Conservation (phyloP, 192 early-diverging fungal species). For the Backusella psychrophila region DNA sequence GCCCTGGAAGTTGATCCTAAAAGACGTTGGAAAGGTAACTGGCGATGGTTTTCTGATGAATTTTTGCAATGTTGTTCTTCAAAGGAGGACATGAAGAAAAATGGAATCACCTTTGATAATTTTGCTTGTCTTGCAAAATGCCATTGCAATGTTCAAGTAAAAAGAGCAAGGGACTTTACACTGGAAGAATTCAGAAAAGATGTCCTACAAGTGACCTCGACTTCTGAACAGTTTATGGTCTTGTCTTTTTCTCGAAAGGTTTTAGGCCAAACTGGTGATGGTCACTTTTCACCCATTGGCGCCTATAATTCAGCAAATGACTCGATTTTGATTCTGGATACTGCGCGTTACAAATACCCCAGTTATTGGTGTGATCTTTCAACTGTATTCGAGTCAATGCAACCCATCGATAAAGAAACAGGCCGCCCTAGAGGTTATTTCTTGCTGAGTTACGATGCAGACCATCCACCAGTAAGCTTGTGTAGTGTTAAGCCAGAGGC, state of each 20-base stretch:
- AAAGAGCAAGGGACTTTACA: conserved; percentile 62
- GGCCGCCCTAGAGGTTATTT: conserved; percentile 85
- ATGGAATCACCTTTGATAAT: conserved; percentile 89
- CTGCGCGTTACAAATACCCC: conserved; percentile 91
- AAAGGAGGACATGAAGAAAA: conserved; percentile 70
- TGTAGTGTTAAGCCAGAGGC: conserved; percentile 30
- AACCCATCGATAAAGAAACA: conserved; percentile 80
- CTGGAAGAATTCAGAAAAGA: conserved; percentile 81
- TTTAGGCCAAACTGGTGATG: conserved; percentile 90
- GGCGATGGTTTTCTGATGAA: conserved; percentile 85
- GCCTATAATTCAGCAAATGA: conserved; percentile 73
- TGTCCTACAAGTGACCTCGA: conserved; percentile 61
- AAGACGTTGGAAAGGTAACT: conserved; percentile 89
- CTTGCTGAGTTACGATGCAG: conserved; percentile 53
- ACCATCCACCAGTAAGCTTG: conserved; percentile 35
- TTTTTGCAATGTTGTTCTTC: conserved; percentile 68
- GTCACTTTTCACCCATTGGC: conserved; percentile 91
- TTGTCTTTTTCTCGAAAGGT: conserved; percentile 77
- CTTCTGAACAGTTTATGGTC: conserved; percentile 82
- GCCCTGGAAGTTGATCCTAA: conserved; percentile 89
- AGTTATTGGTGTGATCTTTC: conserved; percentile 78
- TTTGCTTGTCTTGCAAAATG: conserved; percentile 89
- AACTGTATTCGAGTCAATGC: conserved; percentile 76
- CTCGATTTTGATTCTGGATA: conserved; percentile 83
- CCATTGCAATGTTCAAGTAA: conserved; percentile 76